Conservation (phyloP, 306 rosid species). For the Citrullus amarus region DNA sequence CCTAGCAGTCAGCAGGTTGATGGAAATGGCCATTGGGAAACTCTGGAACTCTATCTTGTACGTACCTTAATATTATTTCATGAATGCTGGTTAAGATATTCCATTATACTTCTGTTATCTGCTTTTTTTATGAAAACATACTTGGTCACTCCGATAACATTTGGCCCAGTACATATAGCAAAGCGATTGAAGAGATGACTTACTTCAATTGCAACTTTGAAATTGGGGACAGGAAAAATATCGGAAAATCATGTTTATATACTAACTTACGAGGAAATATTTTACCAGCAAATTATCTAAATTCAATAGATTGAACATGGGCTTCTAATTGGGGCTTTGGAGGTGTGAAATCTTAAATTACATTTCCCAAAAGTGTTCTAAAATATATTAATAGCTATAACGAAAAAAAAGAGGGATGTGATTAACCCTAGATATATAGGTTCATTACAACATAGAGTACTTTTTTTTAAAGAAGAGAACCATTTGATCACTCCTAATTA, state of each 20-base stretch:
- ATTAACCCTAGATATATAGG: too few relatives aligned
- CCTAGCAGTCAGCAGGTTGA: slow-evolving; percentile 34
- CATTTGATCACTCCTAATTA: too few relatives aligned
- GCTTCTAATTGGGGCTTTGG: neutral
- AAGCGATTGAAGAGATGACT: neutral
- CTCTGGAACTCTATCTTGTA: slow-evolving; percentile 78
- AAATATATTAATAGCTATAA: neutral
- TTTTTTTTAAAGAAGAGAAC: too few relatives aligned
- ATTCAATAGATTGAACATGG: neutral
- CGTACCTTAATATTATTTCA: slow-evolving; percentile 23
- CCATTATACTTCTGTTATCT: neutral
- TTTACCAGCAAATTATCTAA: neutral
- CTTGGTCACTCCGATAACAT: neutral
- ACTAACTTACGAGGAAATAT: neutral
- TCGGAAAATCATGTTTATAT: neutral
- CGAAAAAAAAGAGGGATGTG: neutral
- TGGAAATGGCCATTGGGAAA: slow-evolving; percentile 46
- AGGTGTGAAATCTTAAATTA: neutral
- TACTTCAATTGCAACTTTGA: neutral
- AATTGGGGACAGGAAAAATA: neutral
- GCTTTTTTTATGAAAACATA: neutral
- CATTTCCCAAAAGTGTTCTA: neutral
- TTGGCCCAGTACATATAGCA: neutral
- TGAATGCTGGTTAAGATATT: neutral
- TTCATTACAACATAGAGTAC: too few relatives aligned